phyloP scores from a whole-genome alignment of 371 early-diverging fungal species.

The Mortierella sp. region DNA sequence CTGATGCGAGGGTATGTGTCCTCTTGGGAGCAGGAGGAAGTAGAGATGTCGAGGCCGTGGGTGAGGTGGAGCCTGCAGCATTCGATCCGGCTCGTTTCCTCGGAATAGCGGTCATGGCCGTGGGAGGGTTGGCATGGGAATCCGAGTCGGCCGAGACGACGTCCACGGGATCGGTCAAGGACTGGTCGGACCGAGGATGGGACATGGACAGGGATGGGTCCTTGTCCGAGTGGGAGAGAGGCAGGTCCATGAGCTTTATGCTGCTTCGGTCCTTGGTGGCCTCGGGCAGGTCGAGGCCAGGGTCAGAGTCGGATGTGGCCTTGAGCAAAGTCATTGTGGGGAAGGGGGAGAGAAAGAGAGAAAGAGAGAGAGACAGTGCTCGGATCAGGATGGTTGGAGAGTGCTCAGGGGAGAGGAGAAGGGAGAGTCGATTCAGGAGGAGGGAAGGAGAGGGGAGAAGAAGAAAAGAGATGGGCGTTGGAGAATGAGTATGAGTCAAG shows the following conservation, averaged over 20 bases:
- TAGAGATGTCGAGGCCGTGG: background rate
- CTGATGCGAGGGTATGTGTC: background rate
- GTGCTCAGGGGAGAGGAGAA: background rate
- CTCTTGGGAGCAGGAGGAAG: background rate
- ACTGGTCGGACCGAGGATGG: background rate
- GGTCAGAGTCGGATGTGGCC: slow-evolving; percentile 11
- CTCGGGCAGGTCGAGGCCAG: slow-evolving; percentile 12
- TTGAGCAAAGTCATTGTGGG: slow-evolving; percentile 6
- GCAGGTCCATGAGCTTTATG: slow-evolving; percentile 52
- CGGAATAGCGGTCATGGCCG: background rate
- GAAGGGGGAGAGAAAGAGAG: too few relatives aligned
- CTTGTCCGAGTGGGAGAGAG: slow-evolving; percentile 1
- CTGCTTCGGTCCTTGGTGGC: slow-evolving; percentile 41
- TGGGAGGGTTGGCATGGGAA: background rate
- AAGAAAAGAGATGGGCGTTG: background rate
- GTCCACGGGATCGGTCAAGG: background rate
- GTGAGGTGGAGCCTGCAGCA: background rate
- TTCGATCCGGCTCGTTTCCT: too few relatives aligned
- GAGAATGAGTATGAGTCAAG: background rate
- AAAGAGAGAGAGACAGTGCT: too few relatives aligned
- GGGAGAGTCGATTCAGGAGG: background rate
- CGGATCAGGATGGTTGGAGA: background rate
- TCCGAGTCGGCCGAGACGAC: background rate
- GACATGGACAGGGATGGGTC: too few relatives aligned
- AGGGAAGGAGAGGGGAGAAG: background rate